phyloP scores from a whole-genome alignment of 352 stramenopile species.

The Elongisporangium senticosum region DNA sequence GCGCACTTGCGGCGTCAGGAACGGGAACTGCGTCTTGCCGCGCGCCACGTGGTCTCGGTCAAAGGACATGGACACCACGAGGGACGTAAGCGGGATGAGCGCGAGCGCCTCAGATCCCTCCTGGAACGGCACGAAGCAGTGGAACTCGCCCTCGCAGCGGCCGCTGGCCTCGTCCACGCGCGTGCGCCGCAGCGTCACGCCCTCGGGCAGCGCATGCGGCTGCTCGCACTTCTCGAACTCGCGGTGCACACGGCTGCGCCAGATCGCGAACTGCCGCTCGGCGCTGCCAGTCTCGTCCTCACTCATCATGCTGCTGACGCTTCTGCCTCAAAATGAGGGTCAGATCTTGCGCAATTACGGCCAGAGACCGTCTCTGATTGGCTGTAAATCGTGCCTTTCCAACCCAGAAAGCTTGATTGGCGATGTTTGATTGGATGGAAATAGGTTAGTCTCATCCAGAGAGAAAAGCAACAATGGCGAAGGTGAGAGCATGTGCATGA shows the following conservation, averaged over 20 bases:
- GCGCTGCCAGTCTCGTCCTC: slow-evolving; percentile 1
- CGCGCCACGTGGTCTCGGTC: slow-evolving; percentile 13
- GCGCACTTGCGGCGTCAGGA: slow-evolving; percentile 41
- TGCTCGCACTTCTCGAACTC: slow-evolving; percentile 67
- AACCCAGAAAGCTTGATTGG: not conserved
- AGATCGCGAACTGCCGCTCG: slow-evolving; percentile 60
- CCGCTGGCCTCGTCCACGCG: slow-evolving; percentile 43
- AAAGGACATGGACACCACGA: slow-evolving; percentile 62
- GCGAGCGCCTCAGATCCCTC: slow-evolving; percentile 60
- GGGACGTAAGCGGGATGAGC: slow-evolving; percentile 49
- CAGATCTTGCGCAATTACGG: not conserved
- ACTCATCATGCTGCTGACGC: not conserved
- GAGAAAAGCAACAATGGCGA: not conserved
- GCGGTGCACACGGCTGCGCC: slow-evolving; percentile 59
- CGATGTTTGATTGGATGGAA: slow-evolving; percentile 1
- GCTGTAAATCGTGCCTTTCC: not conserved
- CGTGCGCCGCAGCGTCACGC: slow-evolving; percentile 39
- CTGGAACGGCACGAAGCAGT: slow-evolving; percentile 73
- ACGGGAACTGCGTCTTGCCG: slow-evolving; percentile 53
- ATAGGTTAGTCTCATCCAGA: not conserved
- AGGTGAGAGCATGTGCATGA: too few relatives aligned
- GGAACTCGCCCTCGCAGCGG: slow-evolving; percentile 48
- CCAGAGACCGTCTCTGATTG: not conserved
- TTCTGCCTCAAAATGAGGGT: slow-evolving; percentile 4
- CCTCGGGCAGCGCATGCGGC: slow-evolving; percentile 19